Evolutionary conservation across 768 basidiomycete species (phyloP).

Genomic region (Mrakia gelida): DNA sequence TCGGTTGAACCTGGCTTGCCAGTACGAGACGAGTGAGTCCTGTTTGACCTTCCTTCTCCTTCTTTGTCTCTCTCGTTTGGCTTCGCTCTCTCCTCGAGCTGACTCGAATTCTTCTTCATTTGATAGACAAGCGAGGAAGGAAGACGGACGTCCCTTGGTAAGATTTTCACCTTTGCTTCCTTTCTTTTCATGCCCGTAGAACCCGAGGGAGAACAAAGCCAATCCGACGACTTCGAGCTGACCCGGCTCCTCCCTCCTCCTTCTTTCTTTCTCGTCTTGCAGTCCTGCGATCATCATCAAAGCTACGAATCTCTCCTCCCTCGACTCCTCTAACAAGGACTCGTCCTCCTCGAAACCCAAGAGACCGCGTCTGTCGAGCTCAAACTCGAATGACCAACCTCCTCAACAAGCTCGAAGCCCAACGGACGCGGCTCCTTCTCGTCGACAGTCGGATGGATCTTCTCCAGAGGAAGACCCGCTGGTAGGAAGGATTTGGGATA

Average conservation of each 20-base stretch:
- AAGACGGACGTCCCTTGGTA: neutral
- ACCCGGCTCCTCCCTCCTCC: neutral
- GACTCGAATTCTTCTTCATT: neutral
- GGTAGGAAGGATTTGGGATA: neutral
- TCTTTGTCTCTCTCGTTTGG: no score
- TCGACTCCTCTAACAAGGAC: neutral
- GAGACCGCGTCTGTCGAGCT: neutral
- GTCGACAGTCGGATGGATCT: no score
- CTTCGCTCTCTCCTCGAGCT: no score
- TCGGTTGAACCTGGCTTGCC: neutral
- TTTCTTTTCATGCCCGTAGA: neutral
- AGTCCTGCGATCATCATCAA: conserved; percentile 14
- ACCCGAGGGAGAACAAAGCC: neutral
- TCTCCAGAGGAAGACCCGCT: neutral
- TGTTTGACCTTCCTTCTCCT: no score
- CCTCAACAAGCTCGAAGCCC: neutral
- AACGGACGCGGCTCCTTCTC: neutral
- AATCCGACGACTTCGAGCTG: neutral
- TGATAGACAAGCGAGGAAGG: neutral
- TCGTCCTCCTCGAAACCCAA: neutral
- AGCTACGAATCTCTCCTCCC: neutral
- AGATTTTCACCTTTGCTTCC: neutral
- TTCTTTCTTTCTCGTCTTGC: neutral
- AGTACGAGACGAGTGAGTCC: conserved; percentile 4
- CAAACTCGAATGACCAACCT: no score